Evolutionary conservation across 1,139 yeast genomes (phyloP).

Genomic region (Geotrichum siamense): DNA sequence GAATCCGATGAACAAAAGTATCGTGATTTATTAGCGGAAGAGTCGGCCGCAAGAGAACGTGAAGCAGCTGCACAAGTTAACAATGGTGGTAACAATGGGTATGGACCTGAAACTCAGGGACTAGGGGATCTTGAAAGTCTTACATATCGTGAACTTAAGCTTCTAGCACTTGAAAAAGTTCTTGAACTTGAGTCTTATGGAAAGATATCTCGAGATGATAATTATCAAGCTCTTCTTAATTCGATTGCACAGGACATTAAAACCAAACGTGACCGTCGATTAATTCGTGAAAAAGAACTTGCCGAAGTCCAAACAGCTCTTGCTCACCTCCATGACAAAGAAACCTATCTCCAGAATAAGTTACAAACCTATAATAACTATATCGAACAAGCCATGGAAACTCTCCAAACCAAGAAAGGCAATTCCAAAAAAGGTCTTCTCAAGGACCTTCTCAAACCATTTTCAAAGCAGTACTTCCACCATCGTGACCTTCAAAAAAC

Average conservation of each 20-base stretch:
- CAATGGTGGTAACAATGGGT: constrained; percentile 13
- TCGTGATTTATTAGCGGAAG: constrained; percentile 47
- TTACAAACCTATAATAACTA: constrained; percentile 61
- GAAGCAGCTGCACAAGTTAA: too few species aligned
- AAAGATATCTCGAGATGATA: constrained; percentile 55
- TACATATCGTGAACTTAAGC: constrained; percentile 71
- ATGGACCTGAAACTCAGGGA: constrained; percentile 25
- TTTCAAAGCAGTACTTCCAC: constrained; percentile 74
- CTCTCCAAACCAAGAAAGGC: constrained; percentile 51
- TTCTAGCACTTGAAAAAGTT: constrained; percentile 64
- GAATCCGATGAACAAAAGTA: constrained; percentile 62
- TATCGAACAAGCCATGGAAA: constrained; percentile 57
- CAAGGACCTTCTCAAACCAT: constrained; percentile 42
- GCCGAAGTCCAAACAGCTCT: constrained; percentile 54
- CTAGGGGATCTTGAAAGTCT: constrained; percentile 50
- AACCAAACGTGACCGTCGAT: constrained; percentile 65
- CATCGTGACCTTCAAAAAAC: constrained; percentile 62
- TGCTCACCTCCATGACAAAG: constrained; percentile 54
- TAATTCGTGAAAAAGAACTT: constrained; percentile 55
- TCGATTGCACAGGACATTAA: constrained; percentile 81
- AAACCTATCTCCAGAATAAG: constrained; percentile 52
- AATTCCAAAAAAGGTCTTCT: constrained; percentile 42
- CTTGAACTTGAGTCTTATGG: constrained; percentile 70
- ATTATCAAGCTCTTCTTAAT: constrained; percentile 72
- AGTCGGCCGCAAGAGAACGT: constrained; percentile 28